Base-by-base conservation (phyloP, 73 alveolate species). In the Uronychia setigera region DNA sequence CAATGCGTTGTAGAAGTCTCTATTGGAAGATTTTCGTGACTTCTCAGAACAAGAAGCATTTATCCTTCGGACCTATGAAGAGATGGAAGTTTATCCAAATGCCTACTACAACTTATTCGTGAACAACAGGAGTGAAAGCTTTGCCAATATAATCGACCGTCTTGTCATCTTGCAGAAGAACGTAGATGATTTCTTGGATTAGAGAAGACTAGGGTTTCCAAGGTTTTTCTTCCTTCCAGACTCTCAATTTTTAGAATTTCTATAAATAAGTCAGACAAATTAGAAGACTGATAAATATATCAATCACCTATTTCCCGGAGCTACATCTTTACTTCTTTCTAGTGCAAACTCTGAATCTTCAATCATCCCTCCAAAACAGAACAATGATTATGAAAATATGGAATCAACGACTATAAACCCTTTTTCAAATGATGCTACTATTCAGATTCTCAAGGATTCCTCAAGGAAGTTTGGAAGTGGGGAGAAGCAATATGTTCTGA, bases 171-270 rank as follows among this genome's bases (percentile, higher is more conserved):
- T 90, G 34, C 59, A 90, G 78, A 90, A 90, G 85, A 85, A 77
- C 35, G 91, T 90, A 26, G 90, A 90, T 80, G 87, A 90, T 34
- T 90, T 75, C 80, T 57, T 90, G 31, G 95, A 90, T 59, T 31
- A 80, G 67, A 84, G 91, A 80, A 78, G 95, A 75, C 80, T 84
- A n/a, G 80, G 77, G 9, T 90, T 87, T 77, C 95, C 95, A 0
- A 34, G 97, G 74, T 92, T 92, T 60, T 92, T 89, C 88, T 92
- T 92, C 89, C 77, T 92, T n/a, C 59, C 95, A 26, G 97, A 92
- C 79, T 79, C 90, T 26, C 82, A 92, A 34, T 87, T 92, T 74
- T 59, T 92, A 0, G 95, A 92, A 77, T 92, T 92, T 78, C 80
- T 92, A 26, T 57, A 87, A 0, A 33, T 77, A 26, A 84, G 92